Percentiles rank a stretch among this genome's conserved stretches.
Conservation (phyloP, 495 filamentous ascomycete species). For the Penicillium egyptiacum region DNA sequence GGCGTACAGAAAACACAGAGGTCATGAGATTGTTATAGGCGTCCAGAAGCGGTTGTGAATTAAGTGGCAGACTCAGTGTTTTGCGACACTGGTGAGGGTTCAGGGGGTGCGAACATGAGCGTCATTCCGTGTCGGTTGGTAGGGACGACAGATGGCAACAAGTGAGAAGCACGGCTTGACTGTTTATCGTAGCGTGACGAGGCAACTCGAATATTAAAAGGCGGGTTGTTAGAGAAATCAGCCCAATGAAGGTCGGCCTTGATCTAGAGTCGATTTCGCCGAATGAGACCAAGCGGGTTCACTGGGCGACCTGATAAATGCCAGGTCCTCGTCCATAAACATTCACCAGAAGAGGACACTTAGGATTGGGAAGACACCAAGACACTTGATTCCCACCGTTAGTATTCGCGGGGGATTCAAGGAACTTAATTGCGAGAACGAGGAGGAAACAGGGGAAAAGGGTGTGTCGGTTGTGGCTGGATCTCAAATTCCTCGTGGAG, state of each 20-base stretch:
- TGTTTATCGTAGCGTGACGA: not conserved
- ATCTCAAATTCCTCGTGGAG: constrained; percentile 29
- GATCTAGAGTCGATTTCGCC: constrained; percentile 1
- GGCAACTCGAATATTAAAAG: not conserved
- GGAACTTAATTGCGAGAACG: constrained; percentile 2
- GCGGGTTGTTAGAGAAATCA: not conserved
- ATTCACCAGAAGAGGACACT: not conserved
- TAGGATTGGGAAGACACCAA: not conserved
- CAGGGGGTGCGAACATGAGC: constrained; percentile 22
- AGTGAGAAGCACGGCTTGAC: not conserved
- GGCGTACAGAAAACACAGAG: not conserved
- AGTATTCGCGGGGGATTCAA: not conserved
- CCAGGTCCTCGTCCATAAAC: constrained; percentile 5
- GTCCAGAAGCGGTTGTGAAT: constrained; percentile 2
- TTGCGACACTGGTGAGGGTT: constrained; percentile 26
- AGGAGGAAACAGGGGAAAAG: constrained; percentile 4
- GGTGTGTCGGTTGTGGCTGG: constrained; percentile 28
- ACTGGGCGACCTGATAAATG: constrained; percentile 8
- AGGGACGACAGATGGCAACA: constrained; percentile 3
- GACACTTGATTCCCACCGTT: not conserved
- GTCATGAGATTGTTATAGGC: not conserved
- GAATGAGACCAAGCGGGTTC: constrained; percentile 1
- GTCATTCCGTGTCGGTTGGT: constrained; percentile 38
- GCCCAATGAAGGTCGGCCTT: not conserved
- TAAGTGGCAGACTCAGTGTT: constrained; percentile 27